phyloP scores from a whole-genome alignment of 2,329 filamentous ascomycete species.

The Alternaria gaisen region DNA sequence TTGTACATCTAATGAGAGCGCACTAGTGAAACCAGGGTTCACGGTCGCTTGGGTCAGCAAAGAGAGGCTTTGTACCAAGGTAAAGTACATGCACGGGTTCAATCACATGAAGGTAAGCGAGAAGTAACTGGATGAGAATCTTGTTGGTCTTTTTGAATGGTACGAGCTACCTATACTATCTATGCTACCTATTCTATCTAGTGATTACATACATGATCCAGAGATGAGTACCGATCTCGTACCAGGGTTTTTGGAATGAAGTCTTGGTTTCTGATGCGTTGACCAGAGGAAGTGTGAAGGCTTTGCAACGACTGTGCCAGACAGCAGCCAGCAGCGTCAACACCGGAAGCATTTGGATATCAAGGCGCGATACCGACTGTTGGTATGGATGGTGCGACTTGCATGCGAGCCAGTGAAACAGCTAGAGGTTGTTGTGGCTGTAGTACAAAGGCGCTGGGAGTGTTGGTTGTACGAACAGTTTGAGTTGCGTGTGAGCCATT shows the following conservation, averaged over 20 bases:
- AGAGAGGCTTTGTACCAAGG: neutral
- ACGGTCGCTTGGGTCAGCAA: neutral
- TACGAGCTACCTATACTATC: neutral
- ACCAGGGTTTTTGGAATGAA: neutral
- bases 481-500: neutral
- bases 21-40: constrained; percentile 7
- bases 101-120: neutral
- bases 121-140: neutral
- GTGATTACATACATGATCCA: constrained; percentile 4
- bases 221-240: neutral
- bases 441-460: neutral
- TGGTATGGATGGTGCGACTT: too few relatives aligned
- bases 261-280: neutral
- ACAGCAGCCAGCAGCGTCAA: neutral
- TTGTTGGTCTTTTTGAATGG: neutral
- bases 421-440: neutral
- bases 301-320: neutral
- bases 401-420: neutral
- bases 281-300: neutral
- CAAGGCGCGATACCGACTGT: neutral
- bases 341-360: neutral
- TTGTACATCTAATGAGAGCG: neutral
- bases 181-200: constrained; percentile 1
- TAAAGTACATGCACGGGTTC: neutral
- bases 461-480: neutral